Base-by-base conservation (phyloP, 2,329 filamentous ascomycete genomes). In the Nigrospora osmanthi region DNA sequence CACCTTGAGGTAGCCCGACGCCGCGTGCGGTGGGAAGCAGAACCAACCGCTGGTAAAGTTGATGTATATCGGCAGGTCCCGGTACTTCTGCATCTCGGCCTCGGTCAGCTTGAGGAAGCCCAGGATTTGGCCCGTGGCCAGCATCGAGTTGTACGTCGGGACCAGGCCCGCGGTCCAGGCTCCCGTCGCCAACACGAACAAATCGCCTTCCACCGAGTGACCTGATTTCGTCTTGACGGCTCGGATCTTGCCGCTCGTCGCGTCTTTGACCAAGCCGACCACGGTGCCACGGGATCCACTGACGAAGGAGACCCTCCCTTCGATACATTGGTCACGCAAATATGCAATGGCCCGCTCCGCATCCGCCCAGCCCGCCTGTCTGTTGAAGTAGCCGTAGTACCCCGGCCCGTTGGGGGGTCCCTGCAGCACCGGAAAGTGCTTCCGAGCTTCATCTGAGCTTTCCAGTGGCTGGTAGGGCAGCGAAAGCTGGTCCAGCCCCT, bases 11-110 rank as follows among this genome's bases (percentile, higher is more conserved):
- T 53, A 33, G 1, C 47, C 38, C 11, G 53, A 54, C 13, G 54
- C 57, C 11, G 46, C 46, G 15, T 59, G 55, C 0, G 60, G 58
- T 13, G 61, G 61, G 45, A 63, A 63, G 16, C 47, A 52, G 41
- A 61, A 60, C 48, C 52, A 58, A 3, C 58, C 52, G 10, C 51
- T 57, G 15, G 52, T 54, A 37, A 57, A 57, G 34, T 58, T 55
- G 13, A 54, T 49, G 42, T 54, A 56, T 12, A 55, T 44, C 6
- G 57, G 57, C 23, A 58, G 42, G 23, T 39, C 40, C 16, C 48
- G 44, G 44, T 56, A 59, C 42, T 53, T 50, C 35, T 54, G 40
- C 12, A 57, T 51, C 35, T 65, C 61, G 0, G 53, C 52, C 2
- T 53, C 47, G 0, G 51, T 54, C 3, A 63, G 51, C 14, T 54